phyloP scores from a whole-genome alignment of 106 monocot genomes.

The Platanthera zijinensis region DNA sequence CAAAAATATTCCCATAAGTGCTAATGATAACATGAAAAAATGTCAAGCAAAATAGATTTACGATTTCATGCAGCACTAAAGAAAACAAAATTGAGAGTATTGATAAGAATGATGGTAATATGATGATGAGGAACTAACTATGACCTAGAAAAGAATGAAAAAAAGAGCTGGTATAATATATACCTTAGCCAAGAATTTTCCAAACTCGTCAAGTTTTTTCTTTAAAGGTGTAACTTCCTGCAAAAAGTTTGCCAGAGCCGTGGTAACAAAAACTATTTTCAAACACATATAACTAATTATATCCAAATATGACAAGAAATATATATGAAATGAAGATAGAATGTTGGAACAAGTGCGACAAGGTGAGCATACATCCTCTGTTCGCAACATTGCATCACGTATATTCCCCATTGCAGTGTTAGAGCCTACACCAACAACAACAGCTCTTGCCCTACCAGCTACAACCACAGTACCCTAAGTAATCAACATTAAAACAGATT shows the following conservation, averaged over 20 bases:
- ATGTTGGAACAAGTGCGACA: background rate
- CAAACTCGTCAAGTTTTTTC: conserved; percentile 99
- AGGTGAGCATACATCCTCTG: conserved; percentile 69
- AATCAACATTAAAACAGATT: background rate
- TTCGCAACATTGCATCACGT: conserved; percentile 96
- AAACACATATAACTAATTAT: background rate
- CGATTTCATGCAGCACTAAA: no score
- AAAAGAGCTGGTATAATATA: background rate
- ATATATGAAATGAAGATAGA: background rate
- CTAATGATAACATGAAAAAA: no score
- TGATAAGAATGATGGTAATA: no score
- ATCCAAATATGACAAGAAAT: background rate
- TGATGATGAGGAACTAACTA: background rate
- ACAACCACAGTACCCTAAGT: conserved; percentile 94
- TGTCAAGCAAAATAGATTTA: no score
- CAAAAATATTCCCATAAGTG: no score
- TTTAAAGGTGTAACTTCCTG: conserved; percentile 97
- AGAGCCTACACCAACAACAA: conserved; percentile 91
- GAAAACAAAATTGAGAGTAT: no score
- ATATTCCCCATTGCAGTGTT: conserved; percentile 99
- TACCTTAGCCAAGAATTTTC: conserved; percentile 98
- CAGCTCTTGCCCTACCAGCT: conserved; percentile 94
- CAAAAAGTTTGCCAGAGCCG: background rate
- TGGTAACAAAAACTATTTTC: conserved; percentile 3
- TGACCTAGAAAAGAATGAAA: background rate